phyloP scores from a whole-genome alignment of 2,329 filamentous ascomycete species.

The Fonsecaea multimorphosa region DNA sequence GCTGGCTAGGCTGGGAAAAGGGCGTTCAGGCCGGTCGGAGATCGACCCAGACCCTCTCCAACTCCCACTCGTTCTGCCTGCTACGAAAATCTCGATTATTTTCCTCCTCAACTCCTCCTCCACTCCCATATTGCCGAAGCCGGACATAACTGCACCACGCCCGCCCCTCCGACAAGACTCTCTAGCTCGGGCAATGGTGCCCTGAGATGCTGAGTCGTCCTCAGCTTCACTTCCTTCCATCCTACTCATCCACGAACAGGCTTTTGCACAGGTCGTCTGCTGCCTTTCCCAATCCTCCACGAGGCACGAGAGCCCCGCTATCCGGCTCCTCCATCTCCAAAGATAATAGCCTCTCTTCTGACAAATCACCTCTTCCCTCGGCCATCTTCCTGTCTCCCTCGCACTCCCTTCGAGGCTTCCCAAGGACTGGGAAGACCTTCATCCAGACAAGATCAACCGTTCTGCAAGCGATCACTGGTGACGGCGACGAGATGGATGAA shows the following conservation, averaged over 20 bases:
- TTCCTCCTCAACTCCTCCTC: conserved; percentile 16
- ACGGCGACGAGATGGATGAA: conserved; percentile 43
- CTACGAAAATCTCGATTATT: background rate
- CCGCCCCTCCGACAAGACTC: conserved; percentile 15
- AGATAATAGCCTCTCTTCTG: conserved; percentile 17
- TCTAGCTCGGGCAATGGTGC: conserved; percentile 29
- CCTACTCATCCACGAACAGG: conserved; percentile 10
- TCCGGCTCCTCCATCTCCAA: conserved; percentile 21
- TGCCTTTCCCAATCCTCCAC: conserved; percentile 1
- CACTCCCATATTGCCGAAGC: conserved; percentile 27
- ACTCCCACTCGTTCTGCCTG: background rate
- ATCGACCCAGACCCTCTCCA: conserved; percentile 9
- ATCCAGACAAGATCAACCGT: conserved; percentile 29
- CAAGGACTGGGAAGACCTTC: conserved; percentile 1
- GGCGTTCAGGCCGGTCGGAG: conserved; percentile 9
- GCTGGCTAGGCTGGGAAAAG: background rate
- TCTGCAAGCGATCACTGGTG: conserved; percentile 36
- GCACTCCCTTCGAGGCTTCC: conserved; percentile 1
- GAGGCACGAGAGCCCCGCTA: conserved; percentile 26
- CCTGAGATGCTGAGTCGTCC: conserved; percentile 35
- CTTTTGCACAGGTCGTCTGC: conserved; percentile 10
- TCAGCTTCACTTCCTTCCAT: conserved; percentile 19
- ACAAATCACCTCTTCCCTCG: conserved; percentile 31
- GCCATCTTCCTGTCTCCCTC: conserved; percentile 20
- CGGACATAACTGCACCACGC: conserved; percentile 19